These are phyloP conservation scores for Xylaria sp. DNA, from an alignment of 495 filamentous ascomycete genomes.

Conservation along the genomic window DNA sequence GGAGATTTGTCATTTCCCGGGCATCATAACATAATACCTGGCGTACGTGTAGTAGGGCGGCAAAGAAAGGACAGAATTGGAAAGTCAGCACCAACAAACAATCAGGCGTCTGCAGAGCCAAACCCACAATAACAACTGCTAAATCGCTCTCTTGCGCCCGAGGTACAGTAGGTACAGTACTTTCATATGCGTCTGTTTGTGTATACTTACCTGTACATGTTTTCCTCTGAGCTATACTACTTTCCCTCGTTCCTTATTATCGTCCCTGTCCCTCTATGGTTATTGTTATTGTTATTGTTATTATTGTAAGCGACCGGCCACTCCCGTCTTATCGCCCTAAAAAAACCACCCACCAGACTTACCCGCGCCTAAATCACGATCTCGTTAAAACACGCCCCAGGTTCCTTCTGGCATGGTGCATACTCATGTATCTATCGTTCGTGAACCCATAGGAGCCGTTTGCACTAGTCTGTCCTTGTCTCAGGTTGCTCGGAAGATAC, in stretches of 20 bases:
- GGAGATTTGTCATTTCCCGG: constrained; percentile 32
- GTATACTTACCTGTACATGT: not conserved
- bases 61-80: constrained; percentile 14
- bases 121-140: constrained; percentile 14
- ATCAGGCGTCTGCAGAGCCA: constrained; percentile 23
- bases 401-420: constrained; percentile 9
- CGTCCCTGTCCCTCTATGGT: too few species aligned
- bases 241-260: too few species aligned
- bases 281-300: not conserved
- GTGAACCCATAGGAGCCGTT: constrained; percentile 28
- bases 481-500: constrained; percentile 27
- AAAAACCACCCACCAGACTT: constrained; percentile 10
- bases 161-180: constrained; percentile 8
- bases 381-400: constrained; percentile 19
- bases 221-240: not conserved
- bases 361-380: constrained; percentile 25
- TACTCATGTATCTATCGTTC: constrained; percentile 21
- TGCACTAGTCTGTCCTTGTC: constrained; percentile 18
- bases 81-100: constrained; percentile 23
- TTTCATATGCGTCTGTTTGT: not conserved
- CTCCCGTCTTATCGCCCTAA: constrained; percentile 24
- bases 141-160: constrained; percentile 17
- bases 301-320: constrained; percentile 21
- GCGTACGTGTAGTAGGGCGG: constrained; percentile 14
- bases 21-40: constrained; percentile 28